Conservation (phyloP, 1,284 basidiomycete species). For the Sphaerobolus stellatus region DNA sequence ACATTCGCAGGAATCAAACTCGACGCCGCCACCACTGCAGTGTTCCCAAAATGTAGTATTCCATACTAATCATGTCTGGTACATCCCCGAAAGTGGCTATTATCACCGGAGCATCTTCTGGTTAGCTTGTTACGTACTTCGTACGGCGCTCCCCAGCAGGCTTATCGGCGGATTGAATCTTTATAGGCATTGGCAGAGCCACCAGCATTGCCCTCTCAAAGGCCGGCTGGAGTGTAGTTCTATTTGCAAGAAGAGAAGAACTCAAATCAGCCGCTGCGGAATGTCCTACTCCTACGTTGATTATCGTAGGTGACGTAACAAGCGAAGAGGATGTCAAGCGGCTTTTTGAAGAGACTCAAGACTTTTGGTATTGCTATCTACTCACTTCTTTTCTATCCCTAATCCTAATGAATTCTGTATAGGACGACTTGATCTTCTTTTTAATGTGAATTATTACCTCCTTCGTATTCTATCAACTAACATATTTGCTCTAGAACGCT, state of each 20-base stretch:
- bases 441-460: slow-evolving; percentile 58
- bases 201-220: slow-evolving; percentile 52
- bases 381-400: neutral
- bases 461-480: slow-evolving; percentile 3
- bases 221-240: slow-evolving; percentile 58
- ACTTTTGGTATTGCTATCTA: slow-evolving; percentile 51
- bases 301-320: slow-evolving; percentile 62
- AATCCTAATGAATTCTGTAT: too few species aligned
- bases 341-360: slow-evolving; percentile 55
- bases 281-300: slow-evolving; percentile 44
- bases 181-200: slow-evolving; percentile 48
- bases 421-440: slow-evolving; percentile 74
- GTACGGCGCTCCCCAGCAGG: neutral
- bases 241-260: slow-evolving; percentile 55
- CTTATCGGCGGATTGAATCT: too few species aligned
- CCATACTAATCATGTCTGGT: too few species aligned
- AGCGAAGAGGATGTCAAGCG: slow-evolving; percentile 56
- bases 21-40: too few species aligned
- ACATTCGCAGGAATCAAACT: too few species aligned
- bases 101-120: slow-evolving; percentile 36
- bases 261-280: slow-evolving; percentile 56
- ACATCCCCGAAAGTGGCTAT: too few species aligned
- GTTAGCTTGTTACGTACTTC: slow-evolving; percentile 15
- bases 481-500: slow-evolving; percentile 64
- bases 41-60: too few species aligned